Conservation (phyloP, 139 green algal species). For the Microglena sp. region DNA sequence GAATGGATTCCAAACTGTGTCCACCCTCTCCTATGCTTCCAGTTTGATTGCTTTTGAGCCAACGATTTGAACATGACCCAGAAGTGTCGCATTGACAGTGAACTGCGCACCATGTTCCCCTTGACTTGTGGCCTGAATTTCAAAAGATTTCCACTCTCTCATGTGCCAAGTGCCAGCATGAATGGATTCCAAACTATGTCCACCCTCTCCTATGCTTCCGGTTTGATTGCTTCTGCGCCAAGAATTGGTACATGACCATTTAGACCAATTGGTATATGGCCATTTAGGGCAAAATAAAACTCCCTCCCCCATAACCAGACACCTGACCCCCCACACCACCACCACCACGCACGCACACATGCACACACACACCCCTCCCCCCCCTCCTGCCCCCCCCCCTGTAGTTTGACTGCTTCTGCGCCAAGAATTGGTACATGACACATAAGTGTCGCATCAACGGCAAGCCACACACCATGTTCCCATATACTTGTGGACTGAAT, state of each 20-base stretch:
- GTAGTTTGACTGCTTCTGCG: constrained; percentile 38
- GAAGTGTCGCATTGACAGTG: too few relatives aligned
- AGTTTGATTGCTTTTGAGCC: too few relatives aligned
- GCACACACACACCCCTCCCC: not conserved
- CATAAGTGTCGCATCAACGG: constrained; percentile 20
- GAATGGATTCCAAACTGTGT: too few relatives aligned
- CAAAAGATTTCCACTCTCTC: too few relatives aligned
- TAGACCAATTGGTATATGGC: too few relatives aligned
- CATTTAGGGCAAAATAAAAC: not conserved
- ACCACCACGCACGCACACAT: not conserved
- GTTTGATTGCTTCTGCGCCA: constrained; percentile 27
- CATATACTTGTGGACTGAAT: constrained; percentile 18
- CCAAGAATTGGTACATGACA: constrained; percentile 27
- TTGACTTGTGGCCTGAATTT: too few relatives aligned
- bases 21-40: too few relatives aligned
- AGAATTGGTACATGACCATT: constrained; percentile 15
- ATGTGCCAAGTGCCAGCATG: too few relatives aligned
- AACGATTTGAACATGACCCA: too few relatives aligned
- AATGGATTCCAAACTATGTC: too few relatives aligned
- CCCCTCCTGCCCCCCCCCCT: not conserved
- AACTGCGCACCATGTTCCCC: too few relatives aligned
- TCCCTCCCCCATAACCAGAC: not conserved
- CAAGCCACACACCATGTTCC: constrained; percentile 18
- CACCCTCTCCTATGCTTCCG: too few relatives aligned
- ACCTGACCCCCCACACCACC: not conserved